Evolutionary conservation across 176 grass and related monocot species (phyloP).

Genomic region (Lolium rigidum): DNA sequence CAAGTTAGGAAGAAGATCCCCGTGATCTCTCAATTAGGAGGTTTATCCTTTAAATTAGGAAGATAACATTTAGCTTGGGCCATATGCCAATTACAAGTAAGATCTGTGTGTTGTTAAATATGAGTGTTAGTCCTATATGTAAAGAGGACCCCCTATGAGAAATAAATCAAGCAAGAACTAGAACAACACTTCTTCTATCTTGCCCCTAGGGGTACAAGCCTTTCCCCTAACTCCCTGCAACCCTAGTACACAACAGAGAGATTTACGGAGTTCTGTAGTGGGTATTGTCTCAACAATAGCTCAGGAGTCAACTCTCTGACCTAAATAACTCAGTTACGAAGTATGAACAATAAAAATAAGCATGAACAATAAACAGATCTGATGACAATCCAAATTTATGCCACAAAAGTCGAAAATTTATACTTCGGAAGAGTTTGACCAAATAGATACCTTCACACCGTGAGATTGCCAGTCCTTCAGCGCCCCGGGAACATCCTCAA

Average conservation of each 20-base stretch:
- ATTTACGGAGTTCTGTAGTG: background rate
- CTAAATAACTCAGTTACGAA: background rate
- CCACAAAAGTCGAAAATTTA: background rate
- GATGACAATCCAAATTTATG: background rate
- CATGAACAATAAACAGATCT: background rate
- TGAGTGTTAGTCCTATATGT: background rate
- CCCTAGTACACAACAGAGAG: background rate
- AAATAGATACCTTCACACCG: slow-evolving; percentile 69
- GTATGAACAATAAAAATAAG: slow-evolving; percentile 16
- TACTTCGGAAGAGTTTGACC: slow-evolving; percentile 10
- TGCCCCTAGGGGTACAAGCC: background rate
- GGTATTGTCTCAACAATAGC: background rate
- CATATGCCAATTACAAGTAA: background rate
- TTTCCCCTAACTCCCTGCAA: background rate
- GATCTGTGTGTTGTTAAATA: background rate
- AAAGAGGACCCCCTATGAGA: background rate
- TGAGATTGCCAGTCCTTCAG: slow-evolving; percentile 84
- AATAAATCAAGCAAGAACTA: background rate
- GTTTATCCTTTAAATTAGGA: background rate
- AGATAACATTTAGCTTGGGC: background rate
- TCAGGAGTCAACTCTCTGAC: slow-evolving; percentile 7
- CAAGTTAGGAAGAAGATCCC: background rate
- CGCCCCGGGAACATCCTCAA: slow-evolving; percentile 85
- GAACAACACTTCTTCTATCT: background rate
- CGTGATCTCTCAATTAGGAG: background rate